These are phyloP conservation scores for Apophysomyces sp. DNA, from an alignment of 371 early-diverging fungal genomes.

Conservation along the genomic window DNA sequence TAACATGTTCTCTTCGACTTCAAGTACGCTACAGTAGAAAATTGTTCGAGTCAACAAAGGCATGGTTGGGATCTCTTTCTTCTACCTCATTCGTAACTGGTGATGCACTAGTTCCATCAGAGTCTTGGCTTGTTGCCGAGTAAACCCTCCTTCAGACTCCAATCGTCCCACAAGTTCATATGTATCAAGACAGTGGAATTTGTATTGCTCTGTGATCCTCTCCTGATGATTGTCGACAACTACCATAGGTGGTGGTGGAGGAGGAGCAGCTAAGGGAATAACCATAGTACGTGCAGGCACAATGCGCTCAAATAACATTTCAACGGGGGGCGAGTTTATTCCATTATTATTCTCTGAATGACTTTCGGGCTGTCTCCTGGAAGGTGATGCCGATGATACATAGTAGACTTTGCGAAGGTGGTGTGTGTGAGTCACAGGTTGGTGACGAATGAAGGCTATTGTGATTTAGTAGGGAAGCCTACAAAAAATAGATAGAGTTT, in stretches of 20 bases:
- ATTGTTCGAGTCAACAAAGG: not conserved
- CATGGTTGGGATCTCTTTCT: not conserved
- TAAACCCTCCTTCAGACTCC: conserved; percentile 16
- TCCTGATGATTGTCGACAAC: not conserved
- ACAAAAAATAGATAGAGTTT: not conserved
- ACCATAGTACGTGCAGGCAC: conserved; percentile 6
- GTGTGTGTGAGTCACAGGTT: not conserved
- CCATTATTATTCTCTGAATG: not conserved
- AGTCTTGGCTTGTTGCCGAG: conserved; percentile 11
- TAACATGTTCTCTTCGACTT: not conserved
- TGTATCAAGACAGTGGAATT: conserved; percentile 18
- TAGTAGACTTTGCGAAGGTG: not conserved
- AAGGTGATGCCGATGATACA: not conserved
- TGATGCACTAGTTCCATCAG: conserved; percentile 21
- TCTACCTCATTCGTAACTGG: conserved; percentile 13
- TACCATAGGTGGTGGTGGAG: not conserved
- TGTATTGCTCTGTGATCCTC: not conserved
- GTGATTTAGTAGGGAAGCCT: not conserved
- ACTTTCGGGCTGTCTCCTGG: not conserved
- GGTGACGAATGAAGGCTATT: not conserved
- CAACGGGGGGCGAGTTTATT: not conserved
- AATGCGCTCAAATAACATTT: conserved; percentile 2
- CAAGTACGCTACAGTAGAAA: not conserved
- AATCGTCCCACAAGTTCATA: conserved; percentile 12
- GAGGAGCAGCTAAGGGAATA: not conserved